Conservation (phyloP, 192 early-diverging fungal genomes). For the Coemansia sp. region DNA sequence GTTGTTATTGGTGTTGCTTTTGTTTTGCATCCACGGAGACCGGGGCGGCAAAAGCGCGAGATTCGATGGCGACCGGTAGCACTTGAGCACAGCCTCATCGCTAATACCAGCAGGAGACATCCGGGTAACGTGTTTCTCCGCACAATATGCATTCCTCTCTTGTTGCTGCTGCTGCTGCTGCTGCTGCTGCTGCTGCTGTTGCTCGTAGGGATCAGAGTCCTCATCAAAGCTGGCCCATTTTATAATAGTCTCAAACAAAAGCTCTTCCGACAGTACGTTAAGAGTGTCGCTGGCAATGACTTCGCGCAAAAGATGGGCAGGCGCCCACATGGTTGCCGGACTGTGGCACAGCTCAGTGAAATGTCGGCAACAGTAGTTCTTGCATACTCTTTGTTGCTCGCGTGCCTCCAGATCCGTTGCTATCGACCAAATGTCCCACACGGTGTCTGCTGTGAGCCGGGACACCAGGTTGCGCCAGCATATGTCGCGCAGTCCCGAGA, state of each 20-base stretch:
- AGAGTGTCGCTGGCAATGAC: slow-evolving; percentile 45
- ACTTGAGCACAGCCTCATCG: slow-evolving; percentile 43
- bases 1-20: slow-evolving; percentile 1
- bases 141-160: slow-evolving; percentile 12
- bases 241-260: slow-evolving; percentile 45
- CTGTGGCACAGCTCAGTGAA: slow-evolving; percentile 36
- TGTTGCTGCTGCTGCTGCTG: neutral
- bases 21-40: slow-evolving; percentile 27
- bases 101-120: slow-evolving; percentile 1
- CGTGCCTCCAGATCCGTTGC: slow-evolving; percentile 35
- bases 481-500: slow-evolving; percentile 31
- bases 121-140: slow-evolving; percentile 26
- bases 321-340: slow-evolving; percentile 43
- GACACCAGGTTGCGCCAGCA: slow-evolving; percentile 44
- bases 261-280: slow-evolving; percentile 43
- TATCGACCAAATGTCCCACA: slow-evolving; percentile 55
- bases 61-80: slow-evolving; percentile 46
- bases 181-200: slow-evolving; percentile 1
- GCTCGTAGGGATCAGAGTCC: slow-evolving; percentile 17
- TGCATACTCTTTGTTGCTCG: slow-evolving; percentile 31
- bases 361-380: slow-evolving; percentile 37
- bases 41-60: slow-evolving; percentile 33
- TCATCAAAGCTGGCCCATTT: slow-evolving; percentile 44
- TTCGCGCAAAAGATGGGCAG: slow-evolving; percentile 35
- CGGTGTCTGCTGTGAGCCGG: slow-evolving; percentile 28